Percentiles rank a stretch among this genome's conserved stretches.
Evolutionary conservation across 768 basidiomycete genomes (phyloP).

Genomic region (Clitopilus hobsonii): DNA sequence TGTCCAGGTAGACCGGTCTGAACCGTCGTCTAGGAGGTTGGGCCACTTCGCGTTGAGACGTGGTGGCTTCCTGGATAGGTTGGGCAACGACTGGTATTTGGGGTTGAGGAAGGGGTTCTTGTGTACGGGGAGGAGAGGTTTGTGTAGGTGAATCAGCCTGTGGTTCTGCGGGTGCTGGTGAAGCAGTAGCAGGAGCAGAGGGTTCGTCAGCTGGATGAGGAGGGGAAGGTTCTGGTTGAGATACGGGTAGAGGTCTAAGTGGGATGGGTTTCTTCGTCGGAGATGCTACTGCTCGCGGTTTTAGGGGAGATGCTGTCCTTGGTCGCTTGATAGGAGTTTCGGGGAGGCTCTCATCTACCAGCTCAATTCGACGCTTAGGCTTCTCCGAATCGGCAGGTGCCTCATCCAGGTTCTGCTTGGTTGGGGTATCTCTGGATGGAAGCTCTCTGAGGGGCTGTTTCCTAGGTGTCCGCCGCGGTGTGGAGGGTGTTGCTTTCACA

Average conservation of each 20-base stretch:
- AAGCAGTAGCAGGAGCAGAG: background rate
- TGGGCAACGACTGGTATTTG: no score
- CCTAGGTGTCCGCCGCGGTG: slow-evolving; percentile 17
- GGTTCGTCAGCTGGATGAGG: background rate
- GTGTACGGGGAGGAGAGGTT: no score
- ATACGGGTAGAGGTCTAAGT: background rate
- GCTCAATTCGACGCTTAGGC: background rate
- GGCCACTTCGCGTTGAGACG: slow-evolving; percentile 14
- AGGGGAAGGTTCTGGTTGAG: background rate
- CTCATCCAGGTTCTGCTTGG: slow-evolving; percentile 27
- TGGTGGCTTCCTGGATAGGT: slow-evolving; percentile 11
- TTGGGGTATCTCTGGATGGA: slow-evolving; percentile 31
- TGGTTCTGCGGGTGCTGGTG: no score
- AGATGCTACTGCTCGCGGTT: slow-evolving; percentile 8
- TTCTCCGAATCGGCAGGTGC: slow-evolving; percentile 8
- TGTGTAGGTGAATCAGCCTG: no score
- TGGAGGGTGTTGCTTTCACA: slow-evolving; percentile 17
- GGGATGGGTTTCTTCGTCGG: slow-evolving; percentile 2
- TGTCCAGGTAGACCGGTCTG: slow-evolving; percentile 44
- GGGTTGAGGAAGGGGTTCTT: no score
- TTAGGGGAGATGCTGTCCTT: slow-evolving; percentile 20
- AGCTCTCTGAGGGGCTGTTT: slow-evolving; percentile 21
- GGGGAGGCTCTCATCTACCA: slow-evolving; percentile 24
- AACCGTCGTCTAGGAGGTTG: slow-evolving; percentile 31
- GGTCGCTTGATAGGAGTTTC: slow-evolving; percentile 40